Evolutionary conservation across 495 filamentous ascomycete species (phyloP), one percentile per base, ranked within the genome.

Genomic region (Neurospora tetraspora): DNA sequence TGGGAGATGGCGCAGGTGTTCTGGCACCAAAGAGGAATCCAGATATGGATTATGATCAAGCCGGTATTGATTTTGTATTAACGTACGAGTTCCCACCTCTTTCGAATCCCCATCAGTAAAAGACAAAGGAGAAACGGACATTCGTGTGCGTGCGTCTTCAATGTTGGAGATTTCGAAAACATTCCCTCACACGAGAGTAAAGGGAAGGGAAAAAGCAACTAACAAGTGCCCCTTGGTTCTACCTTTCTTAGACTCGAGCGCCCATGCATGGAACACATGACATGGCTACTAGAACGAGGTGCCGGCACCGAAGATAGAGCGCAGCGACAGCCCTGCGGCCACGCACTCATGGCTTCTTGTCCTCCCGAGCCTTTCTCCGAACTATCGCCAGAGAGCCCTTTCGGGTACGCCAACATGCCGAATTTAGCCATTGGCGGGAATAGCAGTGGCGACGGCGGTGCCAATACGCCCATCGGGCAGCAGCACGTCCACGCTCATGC

Each of bases 51-150:
- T 96, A 96, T 81, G 90, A 91, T 76, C 93, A 97, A 77, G 86
- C 94, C 68, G 94, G 94, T 75, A 91, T 98, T 80, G 94, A 98
- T 80, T 98, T 98, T 85, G 94, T 98, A 70, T 88, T 98, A 83
- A 93, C 92, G 94, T 98, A 93, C 84, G 93, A 89, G 40, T 78
- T 80, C 82, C 85, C 61, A 38, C 53, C 12, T 61, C 31, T 23
- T 18, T 36, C 18, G 27, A 71, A 47, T 18, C 59, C 69, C 40
- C 37, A n/a, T 70, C 34, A 31, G 37, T 11, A 72, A 36, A 36
- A 20, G 68, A 7, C 42, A 38, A 70, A 10, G 43, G 47, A 71
- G 42, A 20, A 31, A 11, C 61, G 40, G 36, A 59, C 61, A 71
- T 39, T 45, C 42, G 2, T 34, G 27, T 65, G 34, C 34, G 34